A percentile compares a stretch with the other conserved stretches of the same genome.
Conservation (phyloP, 2,329 filamentous ascomycete genomes). For the Colletotrichum karsti region DNA sequence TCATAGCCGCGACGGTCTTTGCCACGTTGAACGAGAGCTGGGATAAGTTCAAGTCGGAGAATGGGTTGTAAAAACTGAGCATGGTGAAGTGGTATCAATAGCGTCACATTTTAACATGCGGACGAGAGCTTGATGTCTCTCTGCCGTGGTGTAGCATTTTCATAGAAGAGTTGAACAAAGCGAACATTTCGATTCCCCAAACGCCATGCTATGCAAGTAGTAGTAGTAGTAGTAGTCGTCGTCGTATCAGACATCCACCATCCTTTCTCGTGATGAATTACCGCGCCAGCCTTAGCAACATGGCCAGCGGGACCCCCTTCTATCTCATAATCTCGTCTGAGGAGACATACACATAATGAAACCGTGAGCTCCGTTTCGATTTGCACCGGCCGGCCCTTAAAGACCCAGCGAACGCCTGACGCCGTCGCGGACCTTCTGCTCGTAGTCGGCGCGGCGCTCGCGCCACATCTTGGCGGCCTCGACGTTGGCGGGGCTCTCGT, state of each 20-base stretch:
- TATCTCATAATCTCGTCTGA: too few species aligned
- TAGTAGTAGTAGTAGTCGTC: background rate
- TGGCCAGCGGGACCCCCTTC: too few species aligned
- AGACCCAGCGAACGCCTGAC: constrained; percentile 83
- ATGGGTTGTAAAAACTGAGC: constrained; percentile 63
- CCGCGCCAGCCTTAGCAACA: background rate
- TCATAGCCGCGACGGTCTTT: constrained; percentile 74
- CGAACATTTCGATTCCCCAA: constrained; percentile 26
- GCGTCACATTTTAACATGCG: background rate
- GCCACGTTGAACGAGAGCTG: constrained; percentile 76
- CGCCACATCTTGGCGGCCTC: constrained; percentile 98
- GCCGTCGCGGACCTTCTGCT: constrained; percentile 83
- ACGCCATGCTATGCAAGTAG: constrained; percentile 36
- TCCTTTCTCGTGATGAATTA: background rate
- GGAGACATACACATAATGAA: too few species aligned
- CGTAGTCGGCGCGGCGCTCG: constrained; percentile 84
- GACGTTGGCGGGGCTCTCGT: constrained; percentile 95
- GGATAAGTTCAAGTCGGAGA: constrained; percentile 78
- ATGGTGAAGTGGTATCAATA: background rate
- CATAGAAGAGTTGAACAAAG: constrained; percentile 17
- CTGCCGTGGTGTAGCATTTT: background rate
- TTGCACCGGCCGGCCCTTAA: constrained; percentile 44
- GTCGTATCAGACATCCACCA: background rate
- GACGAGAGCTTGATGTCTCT: background rate
- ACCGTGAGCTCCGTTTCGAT: too few species aligned